phyloP scores from a whole-genome alignment of 495 filamentous ascomycete species.

The Lasiosphaeria miniovina region DNA sequence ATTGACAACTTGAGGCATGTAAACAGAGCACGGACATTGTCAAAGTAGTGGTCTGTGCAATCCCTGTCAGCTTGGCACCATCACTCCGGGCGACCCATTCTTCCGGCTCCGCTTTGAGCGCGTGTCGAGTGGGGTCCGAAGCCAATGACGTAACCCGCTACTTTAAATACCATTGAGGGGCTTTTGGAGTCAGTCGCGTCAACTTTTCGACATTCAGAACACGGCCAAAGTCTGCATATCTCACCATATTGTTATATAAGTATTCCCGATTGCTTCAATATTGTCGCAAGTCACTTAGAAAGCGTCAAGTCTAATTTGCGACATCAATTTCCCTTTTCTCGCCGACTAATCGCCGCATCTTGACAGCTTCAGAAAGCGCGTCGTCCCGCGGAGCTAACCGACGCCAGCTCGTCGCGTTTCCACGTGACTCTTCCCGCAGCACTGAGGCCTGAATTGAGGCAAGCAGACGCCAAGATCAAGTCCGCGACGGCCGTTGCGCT shows the following conservation, averaged over 20 bases:
- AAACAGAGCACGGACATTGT: constrained; percentile 16
- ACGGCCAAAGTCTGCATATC: constrained; percentile 3
- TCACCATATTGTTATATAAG: background rate
- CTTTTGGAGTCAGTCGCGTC: constrained; percentile 16
- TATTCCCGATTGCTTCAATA: background rate
- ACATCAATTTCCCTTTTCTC: background rate
- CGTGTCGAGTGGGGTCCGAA: too few relatives aligned
- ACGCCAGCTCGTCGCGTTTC: constrained; percentile 17
- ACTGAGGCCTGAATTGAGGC: background rate
- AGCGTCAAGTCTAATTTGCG: background rate
- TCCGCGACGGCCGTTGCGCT: too few relatives aligned
- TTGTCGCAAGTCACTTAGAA: background rate
- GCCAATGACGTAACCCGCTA: constrained; percentile 19
- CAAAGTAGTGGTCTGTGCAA: constrained; percentile 16
- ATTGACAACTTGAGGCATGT: constrained; percentile 18
- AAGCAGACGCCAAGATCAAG: too few relatives aligned
- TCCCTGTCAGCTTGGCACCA: constrained; percentile 13
- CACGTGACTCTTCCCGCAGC: constrained; percentile 14
- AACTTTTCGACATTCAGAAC: constrained; percentile 6
- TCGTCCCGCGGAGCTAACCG: constrained; percentile 2
- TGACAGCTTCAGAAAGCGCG: background rate
- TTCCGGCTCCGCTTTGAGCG: background rate
- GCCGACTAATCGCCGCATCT: background rate
- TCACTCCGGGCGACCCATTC: constrained; percentile 19
- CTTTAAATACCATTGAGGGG: constrained; percentile 3